Evolutionary conservation across 805 yeast species (phyloP), one percentile per base, ranked within the genome.

Genomic region (Starmerella etchellsii): DNA sequence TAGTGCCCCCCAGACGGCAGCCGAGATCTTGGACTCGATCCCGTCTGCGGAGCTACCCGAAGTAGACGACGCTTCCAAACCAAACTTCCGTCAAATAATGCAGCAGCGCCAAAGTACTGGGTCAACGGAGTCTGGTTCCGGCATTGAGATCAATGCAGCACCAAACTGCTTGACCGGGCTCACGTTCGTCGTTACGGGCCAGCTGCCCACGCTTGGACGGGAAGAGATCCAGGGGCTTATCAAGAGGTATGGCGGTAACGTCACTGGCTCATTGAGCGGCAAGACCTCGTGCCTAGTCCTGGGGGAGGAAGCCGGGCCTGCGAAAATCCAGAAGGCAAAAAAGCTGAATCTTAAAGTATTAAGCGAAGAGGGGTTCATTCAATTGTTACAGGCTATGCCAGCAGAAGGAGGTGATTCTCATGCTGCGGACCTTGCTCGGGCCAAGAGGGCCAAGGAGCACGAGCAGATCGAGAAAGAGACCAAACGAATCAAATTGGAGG

Each of bases 221-320:
- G 78, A 73, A 1, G 76, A 73, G 18, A 77, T 87, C 23, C 93
- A 82, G 54, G 66, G 70, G 20, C 55, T 81, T 11, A 94, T 95
- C 4, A 78, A 82, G 52, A 69, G 71, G 48, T 84, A 88, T 54
- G 98, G 98, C 14, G 98, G 95, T 3, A 77, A 77, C 52, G 94
- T 88, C 15, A 82, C 64, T 0, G 76, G 82, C 51, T 73, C 94
- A 0, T 78, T 88, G 21, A 81, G 91, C 41, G 74, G 83, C 10
- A 82, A 79, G 54, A 91, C 98, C 1, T 73, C 84, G 20, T 67
- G 85, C 34, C 94, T 88, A 2, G 96, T 91, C 1, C 67, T 91
- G 24, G 98, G 98, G 7, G 84, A 71, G 39, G 96, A 91, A 50
- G 97, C 98, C 2, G 98, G 98, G 0, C 96, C 97, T 2, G 76